Percentiles rank a stretch among this genome's conserved stretches.
Evolutionary conservation across 331 rosid species (phyloP).

Genomic region (Acacia pycnantha): DNA sequence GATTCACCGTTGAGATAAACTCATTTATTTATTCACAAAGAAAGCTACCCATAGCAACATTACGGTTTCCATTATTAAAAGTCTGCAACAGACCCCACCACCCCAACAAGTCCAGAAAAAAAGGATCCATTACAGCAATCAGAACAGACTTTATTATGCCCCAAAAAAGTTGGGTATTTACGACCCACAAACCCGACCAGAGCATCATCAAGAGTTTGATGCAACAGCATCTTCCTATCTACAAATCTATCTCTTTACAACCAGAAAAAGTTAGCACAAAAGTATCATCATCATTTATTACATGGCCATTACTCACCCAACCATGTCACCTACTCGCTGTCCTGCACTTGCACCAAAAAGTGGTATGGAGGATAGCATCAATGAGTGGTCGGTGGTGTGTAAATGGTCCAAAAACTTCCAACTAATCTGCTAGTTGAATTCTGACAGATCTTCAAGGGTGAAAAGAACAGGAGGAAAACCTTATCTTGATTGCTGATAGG

Average conservation of each 20-base stretch:
- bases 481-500: background rate
- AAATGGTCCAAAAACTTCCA: constrained; percentile 3
- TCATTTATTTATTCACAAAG: constrained; percentile 34
- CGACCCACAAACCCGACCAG: constrained; percentile 23
- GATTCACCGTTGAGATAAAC: background rate
- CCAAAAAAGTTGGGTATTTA: constrained; percentile 33
- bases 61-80: constrained; percentile 17
- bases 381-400: constrained; percentile 21
- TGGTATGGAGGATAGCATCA: constrained; percentile 31
- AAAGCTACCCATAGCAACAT: background rate
- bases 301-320: constrained; percentile 43
- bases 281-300: constrained; percentile 28
- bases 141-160: constrained; percentile 28
- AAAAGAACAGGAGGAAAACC: constrained; percentile 4
- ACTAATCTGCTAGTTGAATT: constrained; percentile 24
- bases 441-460: background rate
- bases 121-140: background rate
- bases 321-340: constrained; percentile 10
- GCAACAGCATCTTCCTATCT: background rate
- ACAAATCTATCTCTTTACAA: constrained; percentile 40
- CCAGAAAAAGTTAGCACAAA: constrained; percentile 35
- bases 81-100: constrained; percentile 13
- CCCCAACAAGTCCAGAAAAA: constrained; percentile 20
- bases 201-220: constrained; percentile 4
- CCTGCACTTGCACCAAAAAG: constrained; percentile 32